Base-by-base conservation (phyloP, 352 stramenopile species). In the Phytophthora litchii region DNA sequence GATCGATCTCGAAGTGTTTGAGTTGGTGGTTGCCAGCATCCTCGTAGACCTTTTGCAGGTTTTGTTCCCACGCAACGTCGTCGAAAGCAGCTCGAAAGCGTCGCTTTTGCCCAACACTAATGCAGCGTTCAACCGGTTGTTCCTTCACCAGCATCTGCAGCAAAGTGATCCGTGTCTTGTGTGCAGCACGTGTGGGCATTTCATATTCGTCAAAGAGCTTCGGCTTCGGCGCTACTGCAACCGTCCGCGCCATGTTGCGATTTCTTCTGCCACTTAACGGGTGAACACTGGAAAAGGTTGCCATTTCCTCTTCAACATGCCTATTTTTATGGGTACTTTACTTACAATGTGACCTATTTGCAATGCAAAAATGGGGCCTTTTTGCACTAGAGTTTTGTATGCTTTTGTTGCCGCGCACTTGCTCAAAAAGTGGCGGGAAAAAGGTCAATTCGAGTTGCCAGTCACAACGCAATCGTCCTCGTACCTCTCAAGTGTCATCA, bases 361-460 rank as follows among this genome's bases (percentile, higher is more conserved):
- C 5, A 31, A 10, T 21, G 23, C 31, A 38, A 59, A 42, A 27
- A 14, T 35, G 25, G 43, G 25, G 8, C 4, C 46, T 25, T 1
- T 29, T 45, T 55, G 25, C n/a, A 64, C 49, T 60, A 54, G 49
- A 10, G 16, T 0, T 65, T 65, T 65, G 57, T 65, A 66, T 54
- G 14, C 4, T 21, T n/a, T 10, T 56, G 23, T 27, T 62, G 38
- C 47, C 56, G 40, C 50, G 13, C 50, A 55, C 58, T 48, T 19
- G 50, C 58, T 48, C 50, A 54, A 62, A 62, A 62, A 42, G 25
- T 62, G 54, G 54, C 54, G 54, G 54, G 54, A 62, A 62, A 62
- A 53, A 43, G 16, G 13, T 44, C 54, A 35, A 27, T 27, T 27
- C 35, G 43, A 23, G 34, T 10, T 47, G 23, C 34, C 38, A 59